A percentile compares a stretch with the other conserved stretches of the same genome.
These are phyloP conservation scores for Ophiostoma himal-ulmi DNA, from an alignment of 2,329 filamentous ascomycete species.

Conservation along the genomic window DNA sequence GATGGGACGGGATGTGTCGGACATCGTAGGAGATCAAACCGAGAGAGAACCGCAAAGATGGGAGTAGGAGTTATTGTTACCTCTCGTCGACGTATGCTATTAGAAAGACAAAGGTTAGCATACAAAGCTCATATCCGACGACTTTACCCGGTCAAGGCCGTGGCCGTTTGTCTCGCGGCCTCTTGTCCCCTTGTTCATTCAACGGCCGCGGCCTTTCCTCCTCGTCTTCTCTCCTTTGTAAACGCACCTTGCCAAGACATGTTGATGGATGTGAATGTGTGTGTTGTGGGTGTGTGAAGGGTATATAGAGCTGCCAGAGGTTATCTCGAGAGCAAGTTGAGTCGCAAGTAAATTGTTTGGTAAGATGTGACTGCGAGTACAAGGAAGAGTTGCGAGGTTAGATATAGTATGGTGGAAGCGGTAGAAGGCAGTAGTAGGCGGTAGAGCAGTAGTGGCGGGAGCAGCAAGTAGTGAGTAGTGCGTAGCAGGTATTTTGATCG, in stretches of 20 bases:
- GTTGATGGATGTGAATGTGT: constrained; percentile 17
- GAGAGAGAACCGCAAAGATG: background rate
- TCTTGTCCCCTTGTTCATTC: background rate
- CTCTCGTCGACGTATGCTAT: constrained; percentile 25
- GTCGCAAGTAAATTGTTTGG: background rate
- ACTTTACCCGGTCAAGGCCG: background rate
- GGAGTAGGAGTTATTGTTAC: constrained; percentile 17
- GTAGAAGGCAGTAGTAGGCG: constrained; percentile 11
- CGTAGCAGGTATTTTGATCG: background rate
- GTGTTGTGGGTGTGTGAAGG: constrained; percentile 7
- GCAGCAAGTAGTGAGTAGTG: background rate
- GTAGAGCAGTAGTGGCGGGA: constrained; percentile 5
- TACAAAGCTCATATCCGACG: background rate
- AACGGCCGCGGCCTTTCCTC: background rate
- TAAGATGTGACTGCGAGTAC: constrained; percentile 8
- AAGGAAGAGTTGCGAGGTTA: constrained; percentile 4
- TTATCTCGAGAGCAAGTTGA: constrained; percentile 6
- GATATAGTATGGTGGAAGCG: constrained; percentile 12
- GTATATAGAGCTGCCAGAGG: background rate
- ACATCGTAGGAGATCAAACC: background rate
- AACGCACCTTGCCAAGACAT: constrained; percentile 27
- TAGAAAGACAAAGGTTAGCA: constrained; percentile 4
- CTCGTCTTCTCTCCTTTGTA: background rate
- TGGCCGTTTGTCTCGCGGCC: background rate
- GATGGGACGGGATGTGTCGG: background rate